Evolutionary conservation across 2,329 filamentous ascomycete genomes (phyloP).

Genomic region (Hansfordia pulvinata): DNA sequence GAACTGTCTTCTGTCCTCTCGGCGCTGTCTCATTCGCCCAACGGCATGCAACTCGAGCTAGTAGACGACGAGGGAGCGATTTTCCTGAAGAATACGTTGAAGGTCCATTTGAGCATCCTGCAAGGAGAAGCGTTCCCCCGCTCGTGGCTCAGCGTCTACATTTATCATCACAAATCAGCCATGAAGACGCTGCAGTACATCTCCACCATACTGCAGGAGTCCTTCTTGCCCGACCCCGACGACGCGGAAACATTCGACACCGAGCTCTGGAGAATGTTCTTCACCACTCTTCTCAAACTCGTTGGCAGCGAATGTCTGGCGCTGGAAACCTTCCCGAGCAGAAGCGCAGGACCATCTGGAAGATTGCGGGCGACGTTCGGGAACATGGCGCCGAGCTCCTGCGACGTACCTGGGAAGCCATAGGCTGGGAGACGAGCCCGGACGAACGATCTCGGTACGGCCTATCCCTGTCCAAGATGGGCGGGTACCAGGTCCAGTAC

Average conservation of each 20-base stretch:
- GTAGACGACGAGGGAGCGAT: constrained; percentile 60
- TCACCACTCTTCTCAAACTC: constrained; percentile 75
- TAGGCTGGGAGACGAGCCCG: constrained; percentile 81
- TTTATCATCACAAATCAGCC: constrained; percentile 83
- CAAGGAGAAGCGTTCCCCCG: constrained; percentile 80
- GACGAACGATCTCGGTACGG: constrained; percentile 72
- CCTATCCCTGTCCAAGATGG: constrained; percentile 66
- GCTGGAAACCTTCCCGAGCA: constrained; percentile 92
- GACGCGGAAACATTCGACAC: constrained; percentile 88
- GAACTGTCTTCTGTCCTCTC: constrained; percentile 83
- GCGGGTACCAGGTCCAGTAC: constrained; percentile 96
- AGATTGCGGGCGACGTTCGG: constrained; percentile 91
- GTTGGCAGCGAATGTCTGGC: constrained; percentile 82
- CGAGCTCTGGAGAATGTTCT: constrained; percentile 87
- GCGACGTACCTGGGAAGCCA: constrained; percentile 79
- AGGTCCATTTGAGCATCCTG: constrained; percentile 80
- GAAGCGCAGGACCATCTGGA: constrained; percentile 93
- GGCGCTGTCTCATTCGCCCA: constrained; percentile 61
- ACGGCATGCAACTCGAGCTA: constrained; percentile 62
- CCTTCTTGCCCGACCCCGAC: constrained; percentile 76
- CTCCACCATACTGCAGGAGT: constrained; percentile 65
- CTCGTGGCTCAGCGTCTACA: constrained; percentile 84
- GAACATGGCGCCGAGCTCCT: constrained; percentile 83
- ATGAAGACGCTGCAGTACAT: constrained; percentile 78
- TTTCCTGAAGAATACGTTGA: constrained; percentile 65